These are phyloP conservation scores for Eimeria tenella DNA, from an alignment of 169 alveolate species.

Conservation along the genomic window DNA sequence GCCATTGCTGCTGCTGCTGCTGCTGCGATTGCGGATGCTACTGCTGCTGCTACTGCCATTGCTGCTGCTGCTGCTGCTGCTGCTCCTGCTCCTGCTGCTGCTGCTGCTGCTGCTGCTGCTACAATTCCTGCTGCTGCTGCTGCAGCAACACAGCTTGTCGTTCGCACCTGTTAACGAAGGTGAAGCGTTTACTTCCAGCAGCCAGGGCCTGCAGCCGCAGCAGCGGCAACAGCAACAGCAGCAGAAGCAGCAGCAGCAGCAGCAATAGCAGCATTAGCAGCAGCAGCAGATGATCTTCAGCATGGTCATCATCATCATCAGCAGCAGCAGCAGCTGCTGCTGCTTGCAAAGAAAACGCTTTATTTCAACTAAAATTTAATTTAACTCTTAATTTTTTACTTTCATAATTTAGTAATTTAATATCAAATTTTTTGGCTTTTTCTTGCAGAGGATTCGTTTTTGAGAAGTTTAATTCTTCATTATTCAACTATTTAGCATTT, in stretches of 20 bases:
- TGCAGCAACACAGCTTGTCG: neutral
- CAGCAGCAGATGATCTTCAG: no score
- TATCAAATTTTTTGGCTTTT: no score
- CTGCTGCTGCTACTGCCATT: neutral
- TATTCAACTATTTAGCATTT: no score
- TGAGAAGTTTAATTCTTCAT: no score
- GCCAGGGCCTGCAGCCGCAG: conserved; percentile 93
- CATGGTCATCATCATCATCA: no score
- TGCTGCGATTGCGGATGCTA: no score
- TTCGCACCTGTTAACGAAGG: conserved; percentile 91
- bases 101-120: neutral
- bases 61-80: neutral
- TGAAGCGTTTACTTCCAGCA: conserved; percentile 95
- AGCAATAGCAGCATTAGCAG: neutral
- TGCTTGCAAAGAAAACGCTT: no score
- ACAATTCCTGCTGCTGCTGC: neutral
- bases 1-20: neutral
- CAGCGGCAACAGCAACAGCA: neutral
- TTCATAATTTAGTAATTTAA: no score
- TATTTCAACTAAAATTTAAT: no score
- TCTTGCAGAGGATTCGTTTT: no score
- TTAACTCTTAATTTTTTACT: no score
- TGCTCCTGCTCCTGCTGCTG: neutral
- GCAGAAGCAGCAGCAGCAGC: conserved; percentile 23
- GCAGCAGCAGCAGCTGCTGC: no score